Percentiles rank a stretch among this genome's conserved stretches.
These are phyloP conservation scores for Phragmites australis DNA, from an alignment of 176 grass and related monocot genomes.

Conservation along the genomic window DNA sequence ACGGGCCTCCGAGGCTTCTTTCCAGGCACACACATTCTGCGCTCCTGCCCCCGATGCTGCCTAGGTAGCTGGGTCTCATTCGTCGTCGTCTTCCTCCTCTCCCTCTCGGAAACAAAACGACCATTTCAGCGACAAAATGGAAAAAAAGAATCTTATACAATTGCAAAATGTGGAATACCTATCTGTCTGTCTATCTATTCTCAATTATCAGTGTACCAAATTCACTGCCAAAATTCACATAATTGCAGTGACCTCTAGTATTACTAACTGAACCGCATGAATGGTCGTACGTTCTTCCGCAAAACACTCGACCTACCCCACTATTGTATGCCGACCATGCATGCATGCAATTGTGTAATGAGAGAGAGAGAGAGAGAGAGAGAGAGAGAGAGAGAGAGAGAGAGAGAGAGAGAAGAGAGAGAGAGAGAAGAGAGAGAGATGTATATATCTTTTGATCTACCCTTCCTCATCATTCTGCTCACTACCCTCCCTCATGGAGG, in stretches of 20 bases:
- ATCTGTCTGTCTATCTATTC: no score
- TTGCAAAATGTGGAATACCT: no score
- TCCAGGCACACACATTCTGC: conserved; percentile 96
- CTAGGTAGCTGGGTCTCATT: conserved; percentile 2
- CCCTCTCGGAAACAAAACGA: not conserved
- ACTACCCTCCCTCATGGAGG: conserved; percentile 54
- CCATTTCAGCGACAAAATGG: not conserved
- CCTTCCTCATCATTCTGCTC: conserved; percentile 71
- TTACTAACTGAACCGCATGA: conserved; percentile 34
- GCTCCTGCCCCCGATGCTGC: conserved; percentile 84
- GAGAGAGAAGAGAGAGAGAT: conserved; percentile 26
- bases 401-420: conserved; percentile 35
- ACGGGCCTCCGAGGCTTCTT: conserved; percentile 53
- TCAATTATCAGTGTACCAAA: conserved; percentile 4
- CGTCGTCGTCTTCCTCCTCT: not conserved
- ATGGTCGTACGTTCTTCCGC: conserved; percentile 12
- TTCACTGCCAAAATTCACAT: not conserved
- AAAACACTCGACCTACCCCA: conserved; percentile 49
- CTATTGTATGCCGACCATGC: conserved; percentile 44
- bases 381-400: conserved; percentile 14
- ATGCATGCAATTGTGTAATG: conserved; percentile 27
- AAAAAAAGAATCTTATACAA: not conserved
- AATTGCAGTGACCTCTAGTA: not conserved
- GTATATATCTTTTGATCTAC: conserved; percentile 53
- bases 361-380: conserved; percentile 37